Conservation (phyloP, 2,329 filamentous ascomycete species). For the Phialophora verrucosa region DNA sequence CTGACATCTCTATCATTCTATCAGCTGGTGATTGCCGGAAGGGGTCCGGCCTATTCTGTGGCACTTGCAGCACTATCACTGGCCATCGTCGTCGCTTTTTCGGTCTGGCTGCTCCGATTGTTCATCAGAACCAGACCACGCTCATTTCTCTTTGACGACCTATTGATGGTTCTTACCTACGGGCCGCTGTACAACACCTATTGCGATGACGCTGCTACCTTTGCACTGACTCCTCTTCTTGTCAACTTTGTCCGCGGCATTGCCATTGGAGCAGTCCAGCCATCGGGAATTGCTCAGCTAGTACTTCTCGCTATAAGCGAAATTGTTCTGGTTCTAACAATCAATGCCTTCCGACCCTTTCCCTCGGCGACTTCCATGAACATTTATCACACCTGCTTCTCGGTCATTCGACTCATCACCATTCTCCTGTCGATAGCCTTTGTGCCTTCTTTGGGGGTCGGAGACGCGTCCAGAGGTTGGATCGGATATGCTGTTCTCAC, state of each 20-base stretch:
- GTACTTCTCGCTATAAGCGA: slow-evolving; percentile 93
- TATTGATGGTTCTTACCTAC: slow-evolving; percentile 86
- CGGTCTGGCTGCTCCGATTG: slow-evolving; percentile 77
- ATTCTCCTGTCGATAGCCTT: slow-evolving; percentile 82
- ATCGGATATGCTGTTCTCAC: slow-evolving; percentile 90
- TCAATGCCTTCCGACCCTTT: slow-evolving; percentile 90
- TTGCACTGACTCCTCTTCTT: slow-evolving; percentile 83
- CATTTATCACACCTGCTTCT: slow-evolving; percentile 86
- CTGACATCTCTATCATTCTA: slow-evolving; percentile 87
- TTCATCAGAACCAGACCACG: slow-evolving; percentile 82
- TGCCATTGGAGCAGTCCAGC: slow-evolving; percentile 89
- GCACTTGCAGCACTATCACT: slow-evolving; percentile 77
- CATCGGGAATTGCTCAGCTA: slow-evolving; percentile 89
- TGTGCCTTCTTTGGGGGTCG: slow-evolving; percentile 78
- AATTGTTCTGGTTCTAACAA: slow-evolving; percentile 82
- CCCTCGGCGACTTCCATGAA: slow-evolving; percentile 96
- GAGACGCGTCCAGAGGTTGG: slow-evolving; percentile 85
- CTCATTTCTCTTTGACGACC: slow-evolving; percentile 88
- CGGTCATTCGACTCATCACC: slow-evolving; percentile 74
- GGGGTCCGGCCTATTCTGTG: slow-evolving; percentile 73
- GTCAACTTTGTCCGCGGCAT: slow-evolving; percentile 86
- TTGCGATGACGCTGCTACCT: slow-evolving; percentile 88
- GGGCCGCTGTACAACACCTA: slow-evolving; percentile 98
- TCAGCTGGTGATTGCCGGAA: slow-evolving; percentile 77
- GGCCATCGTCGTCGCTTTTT: slow-evolving; percentile 72